Base-by-base conservation (phyloP, 1,139 yeast genomes). In the Williopsis jadinii region DNA sequence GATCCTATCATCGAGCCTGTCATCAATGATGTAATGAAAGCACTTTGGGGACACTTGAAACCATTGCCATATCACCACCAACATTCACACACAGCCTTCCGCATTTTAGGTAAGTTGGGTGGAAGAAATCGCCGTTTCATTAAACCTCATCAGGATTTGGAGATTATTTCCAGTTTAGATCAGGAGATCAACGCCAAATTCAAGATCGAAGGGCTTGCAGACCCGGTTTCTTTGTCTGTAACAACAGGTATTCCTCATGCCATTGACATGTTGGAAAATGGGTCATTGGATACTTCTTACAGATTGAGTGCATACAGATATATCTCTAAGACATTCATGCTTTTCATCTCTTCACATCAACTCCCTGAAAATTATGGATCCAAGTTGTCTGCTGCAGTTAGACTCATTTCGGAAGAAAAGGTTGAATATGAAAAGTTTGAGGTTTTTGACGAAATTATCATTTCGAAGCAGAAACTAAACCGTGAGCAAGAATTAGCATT, bases 1-100 rank as follows among this genome's bases (percentile, higher is more conserved):
- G 98, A 94, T 55, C 98, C 98, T 2, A 87, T 92, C 59, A 80
- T 94, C 47, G 97, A 88, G 55, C 97, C 98, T 0, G 97, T 88
- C 1, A 79, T 90, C 47, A 94, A 85, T 45, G 97, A 92, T 52
- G 88, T 94, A 2, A 84, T 88, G 87, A 80, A 83, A 28, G 95
- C 97, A 0, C 67, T 94, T 36, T 94, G 97, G 94, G 83, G 79
- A 49, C 95, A 92, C 52, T 66, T 94, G 50, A 82, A 82, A 50
- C 98, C 98, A 1, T 75, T 88, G 34, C 98, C 98, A 1, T 88
- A 88, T 59, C 85, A 81, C 50, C 75, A 74, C 41, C 97, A 88
- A 50, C 96, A 90, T 53, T 84, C 96, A 15, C 99, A 94, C 57
- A 87, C 96, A 0, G 92, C 97, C 0, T 80, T 92, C 43, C 74